Evolutionary conservation across 1,139 yeast species (phyloP), one percentile per base, ranked within the genome.

Genomic region (Candida freyschussii): DNA sequence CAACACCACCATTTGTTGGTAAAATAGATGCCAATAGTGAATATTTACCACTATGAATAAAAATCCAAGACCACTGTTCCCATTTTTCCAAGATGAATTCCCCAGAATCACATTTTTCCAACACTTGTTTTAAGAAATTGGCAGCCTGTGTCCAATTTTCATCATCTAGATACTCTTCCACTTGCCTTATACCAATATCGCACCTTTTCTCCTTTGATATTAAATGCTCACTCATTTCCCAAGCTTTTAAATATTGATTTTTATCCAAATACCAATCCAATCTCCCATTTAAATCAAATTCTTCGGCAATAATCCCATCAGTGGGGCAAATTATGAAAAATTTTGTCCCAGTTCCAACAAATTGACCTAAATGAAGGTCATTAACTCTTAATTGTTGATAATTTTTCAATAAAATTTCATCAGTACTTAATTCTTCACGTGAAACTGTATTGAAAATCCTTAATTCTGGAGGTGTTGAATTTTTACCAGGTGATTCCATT

Each of bases 401-500:
- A 29, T 75, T 72, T 33, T 69, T 72, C 37, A 87, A 60, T 0
- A 83, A 77, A 7, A 91, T 67, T 50, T 82, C 95, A 56, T 91
- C 96, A 24, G 81, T 89, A 39, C 83, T 79, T n/a, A 74, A 69
- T 34, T 85, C 94, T 37, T 75, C 82, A 6, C 93, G 87, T 8
- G 77, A 72, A 2, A 65, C 53, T 4, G 79, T 65, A 50, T 81
- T 80, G 14, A 85, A 60, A 6, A 89, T 63, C 41, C 80, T 73
- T 18, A 91, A 57, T 43, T 87, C 96, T 0, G 97, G 96, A 5
- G 74, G 63, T 15, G 50, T 52, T 1, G 52, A 52, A 26, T 34
- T 21, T 16, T 52, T 58, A 4, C 56, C 59, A 4, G 32, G 12
- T 3, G 39, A 27, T 4, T 52, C 18, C 17, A 36, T 40, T 9